Evolutionary conservation across 2,329 filamentous ascomycete species (phyloP).

Genomic region (Fusarium sp.): DNA sequence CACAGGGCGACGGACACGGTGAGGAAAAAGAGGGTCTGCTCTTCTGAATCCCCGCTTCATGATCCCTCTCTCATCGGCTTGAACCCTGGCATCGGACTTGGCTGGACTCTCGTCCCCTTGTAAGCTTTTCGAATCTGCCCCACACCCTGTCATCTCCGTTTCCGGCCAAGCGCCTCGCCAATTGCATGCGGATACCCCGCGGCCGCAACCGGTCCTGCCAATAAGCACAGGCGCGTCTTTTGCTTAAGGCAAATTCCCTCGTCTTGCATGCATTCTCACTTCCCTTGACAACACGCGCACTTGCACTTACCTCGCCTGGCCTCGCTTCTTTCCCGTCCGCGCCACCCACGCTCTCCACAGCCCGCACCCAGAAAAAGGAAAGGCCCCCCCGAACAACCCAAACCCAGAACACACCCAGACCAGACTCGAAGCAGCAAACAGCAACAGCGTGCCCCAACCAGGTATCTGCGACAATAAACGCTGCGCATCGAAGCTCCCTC

Average conservation of each 20-base stretch:
- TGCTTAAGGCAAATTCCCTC: slow-evolving; percentile 38
- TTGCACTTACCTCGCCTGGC: slow-evolving; percentile 42
- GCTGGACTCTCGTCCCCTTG: slow-evolving; percentile 26
- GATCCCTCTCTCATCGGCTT: slow-evolving; percentile 34
- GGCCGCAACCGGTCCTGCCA: slow-evolving; percentile 33
- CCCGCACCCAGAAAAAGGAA: slow-evolving; percentile 44
- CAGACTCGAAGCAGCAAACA: slow-evolving; percentile 54
- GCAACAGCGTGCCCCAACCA: slow-evolving; percentile 58
- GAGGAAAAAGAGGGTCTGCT: slow-evolving; percentile 24
- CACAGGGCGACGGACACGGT: slow-evolving; percentile 14
- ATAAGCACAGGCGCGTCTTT: slow-evolving; percentile 34
- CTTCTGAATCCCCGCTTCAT: slow-evolving; percentile 35
- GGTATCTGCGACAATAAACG: slow-evolving; percentile 64
- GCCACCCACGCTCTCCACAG: slow-evolving; percentile 45
- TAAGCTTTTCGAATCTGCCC: slow-evolving; percentile 33
- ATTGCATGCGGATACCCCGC: slow-evolving; percentile 43
- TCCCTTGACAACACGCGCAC: slow-evolving; percentile 26
- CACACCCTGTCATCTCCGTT: slow-evolving; percentile 39
- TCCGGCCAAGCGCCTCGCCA: slow-evolving; percentile 47
- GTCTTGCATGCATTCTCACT: slow-evolving; percentile 35
- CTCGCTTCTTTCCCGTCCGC: slow-evolving; percentile 57
- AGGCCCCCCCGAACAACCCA: slow-evolving; percentile 36
- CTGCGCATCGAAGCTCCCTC: slow-evolving; percentile 59
- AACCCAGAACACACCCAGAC: slow-evolving; percentile 45
- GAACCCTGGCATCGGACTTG: slow-evolving; percentile 30